Percentiles rank a stretch among this genome's conserved stretches.
Evolutionary conservation across 73 alveolate genomes (phyloP).

Genomic region (Paramecium biaurelia): DNA sequence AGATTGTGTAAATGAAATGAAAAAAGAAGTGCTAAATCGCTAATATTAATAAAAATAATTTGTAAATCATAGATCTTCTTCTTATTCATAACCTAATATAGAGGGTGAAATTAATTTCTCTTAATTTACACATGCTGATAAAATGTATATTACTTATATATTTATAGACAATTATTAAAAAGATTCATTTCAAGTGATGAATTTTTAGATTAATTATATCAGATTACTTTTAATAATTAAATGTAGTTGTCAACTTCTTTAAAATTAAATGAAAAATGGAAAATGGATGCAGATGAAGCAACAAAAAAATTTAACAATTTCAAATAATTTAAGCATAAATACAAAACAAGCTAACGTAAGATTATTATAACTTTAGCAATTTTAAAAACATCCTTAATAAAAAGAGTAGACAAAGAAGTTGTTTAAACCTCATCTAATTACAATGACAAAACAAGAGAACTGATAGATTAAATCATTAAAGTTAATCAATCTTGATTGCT

Average conservation of each 20-base stretch:
- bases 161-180: constrained; percentile 1
- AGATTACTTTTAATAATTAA: constrained; percentile 1
- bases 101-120: constrained; percentile 2
- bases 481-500: not conserved
- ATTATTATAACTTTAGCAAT: not conserved
- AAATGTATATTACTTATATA: not conserved
- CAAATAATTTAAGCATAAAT: not conserved
- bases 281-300: constrained; percentile 33
- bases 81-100: not conserved
- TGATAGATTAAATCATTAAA: not conserved
- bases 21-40: constrained; percentile 42
- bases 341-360: not conserved
- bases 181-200: constrained; percentile 37
- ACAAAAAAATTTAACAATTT: not conserved
- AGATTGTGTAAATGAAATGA: constrained; percentile 57
- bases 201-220: constrained; percentile 42
- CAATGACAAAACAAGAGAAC: not conserved
- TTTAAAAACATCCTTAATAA: not conserved
- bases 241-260: not conserved
- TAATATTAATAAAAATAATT: constrained; percentile 12
- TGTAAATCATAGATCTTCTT: not conserved
- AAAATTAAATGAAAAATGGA: constrained; percentile 39
- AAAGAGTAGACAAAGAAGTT: not conserved
- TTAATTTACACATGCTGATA: constrained; percentile 39
- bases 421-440: not conserved